A percentile compares a stretch with the other conserved stretches of the same genome.
Evolutionary conservation across 2,329 filamentous ascomycete genomes (phyloP).

Genomic region (Rhinocladiella mackenziei): DNA sequence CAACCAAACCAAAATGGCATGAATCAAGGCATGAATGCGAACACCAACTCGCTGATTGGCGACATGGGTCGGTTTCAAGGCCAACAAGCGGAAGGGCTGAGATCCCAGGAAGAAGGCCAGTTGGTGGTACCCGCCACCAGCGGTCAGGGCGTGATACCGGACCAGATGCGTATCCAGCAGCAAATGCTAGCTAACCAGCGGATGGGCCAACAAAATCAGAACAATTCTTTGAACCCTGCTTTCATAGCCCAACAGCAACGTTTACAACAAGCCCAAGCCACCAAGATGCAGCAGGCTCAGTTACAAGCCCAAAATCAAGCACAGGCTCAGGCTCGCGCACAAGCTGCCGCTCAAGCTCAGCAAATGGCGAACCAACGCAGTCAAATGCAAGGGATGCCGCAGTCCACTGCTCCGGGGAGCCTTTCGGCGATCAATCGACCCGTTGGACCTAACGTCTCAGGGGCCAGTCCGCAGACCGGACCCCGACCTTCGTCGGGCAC

Average conservation of each 20-base stretch:
- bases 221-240: slow-evolving; percentile 39
- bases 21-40: slow-evolving; percentile 13
- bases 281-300: slow-evolving; percentile 36
- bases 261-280: slow-evolving; percentile 37
- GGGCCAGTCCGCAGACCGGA: slow-evolving; percentile 20
- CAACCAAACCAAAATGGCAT: slow-evolving; percentile 30
- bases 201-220: slow-evolving; percentile 37
- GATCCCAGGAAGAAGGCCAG: slow-evolving; percentile 58
- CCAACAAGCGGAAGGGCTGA: slow-evolving; percentile 60
- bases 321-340: slow-evolving; percentile 30
- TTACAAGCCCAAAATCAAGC: slow-evolving; percentile 40
- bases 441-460: slow-evolving; percentile 32
- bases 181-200: slow-evolving; percentile 43
- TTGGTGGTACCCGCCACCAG: slow-evolving; percentile 62
- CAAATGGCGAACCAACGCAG: slow-evolving; percentile 34
- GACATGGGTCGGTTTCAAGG: slow-evolving; percentile 55
- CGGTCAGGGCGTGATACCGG: slow-evolving; percentile 45
- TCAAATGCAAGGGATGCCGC: slow-evolving; percentile 43
- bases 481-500: slow-evolving; percentile 23
- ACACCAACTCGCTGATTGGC: slow-evolving; percentile 34
- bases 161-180: slow-evolving; percentile 40
- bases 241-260: slow-evolving; percentile 43
- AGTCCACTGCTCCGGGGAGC: slow-evolving; percentile 38
- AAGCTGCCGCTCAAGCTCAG: slow-evolving; percentile 39
- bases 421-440: slow-evolving; percentile 41